Percentiles rank a stretch among this genome's conserved stretches.
Conservation (phyloP, 768 basidiomycete genomes). For the Terana coerulea region DNA sequence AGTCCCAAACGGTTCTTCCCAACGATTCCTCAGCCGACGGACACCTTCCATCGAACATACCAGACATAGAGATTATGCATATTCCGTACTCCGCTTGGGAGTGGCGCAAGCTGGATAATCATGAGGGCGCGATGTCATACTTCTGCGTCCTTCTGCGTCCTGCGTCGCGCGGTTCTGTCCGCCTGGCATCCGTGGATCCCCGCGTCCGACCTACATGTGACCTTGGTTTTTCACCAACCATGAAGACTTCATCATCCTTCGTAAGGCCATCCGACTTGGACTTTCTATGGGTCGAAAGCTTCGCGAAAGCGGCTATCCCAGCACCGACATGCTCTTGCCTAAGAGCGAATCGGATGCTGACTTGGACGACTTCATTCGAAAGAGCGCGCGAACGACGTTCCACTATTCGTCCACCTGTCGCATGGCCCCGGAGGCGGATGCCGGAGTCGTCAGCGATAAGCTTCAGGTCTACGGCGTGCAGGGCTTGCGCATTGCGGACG, state of each 20-base stretch:
- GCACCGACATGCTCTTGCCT: constrained; percentile 8
- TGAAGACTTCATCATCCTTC: not conserved
- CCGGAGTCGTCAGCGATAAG: constrained; percentile 41
- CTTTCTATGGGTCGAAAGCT: not conserved
- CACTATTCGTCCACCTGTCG: constrained; percentile 33
- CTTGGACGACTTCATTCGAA: constrained; percentile 15
- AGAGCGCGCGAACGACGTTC: constrained; percentile 7
- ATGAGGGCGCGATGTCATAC: not conserved
- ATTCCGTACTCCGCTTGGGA: not conserved
- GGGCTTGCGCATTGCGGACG: constrained; percentile 34
- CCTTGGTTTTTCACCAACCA: not conserved
- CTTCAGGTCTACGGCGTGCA: constrained; percentile 40
- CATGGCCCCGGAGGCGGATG: constrained; percentile 25
- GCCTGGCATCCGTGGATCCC: not conserved
- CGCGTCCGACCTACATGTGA: not conserved
- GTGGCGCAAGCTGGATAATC: constrained; percentile 7
- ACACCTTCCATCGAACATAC: constrained; percentile 11
- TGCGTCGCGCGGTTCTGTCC: not conserved
- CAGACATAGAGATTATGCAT: constrained; percentile 21
- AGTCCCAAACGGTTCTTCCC: not conserved
- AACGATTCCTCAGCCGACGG: constrained; percentile 9
- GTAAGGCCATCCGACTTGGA: not conserved
- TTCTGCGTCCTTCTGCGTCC: not conserved
- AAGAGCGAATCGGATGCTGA: constrained; percentile 8
- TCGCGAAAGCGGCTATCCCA: constrained; percentile 2